Percentiles rank a stretch among this genome's conserved stretches.
Evolutionary conservation across 2,329 filamentous ascomycete genomes (phyloP).

Genomic region (Ophiostoma novo-ulmi): DNA sequence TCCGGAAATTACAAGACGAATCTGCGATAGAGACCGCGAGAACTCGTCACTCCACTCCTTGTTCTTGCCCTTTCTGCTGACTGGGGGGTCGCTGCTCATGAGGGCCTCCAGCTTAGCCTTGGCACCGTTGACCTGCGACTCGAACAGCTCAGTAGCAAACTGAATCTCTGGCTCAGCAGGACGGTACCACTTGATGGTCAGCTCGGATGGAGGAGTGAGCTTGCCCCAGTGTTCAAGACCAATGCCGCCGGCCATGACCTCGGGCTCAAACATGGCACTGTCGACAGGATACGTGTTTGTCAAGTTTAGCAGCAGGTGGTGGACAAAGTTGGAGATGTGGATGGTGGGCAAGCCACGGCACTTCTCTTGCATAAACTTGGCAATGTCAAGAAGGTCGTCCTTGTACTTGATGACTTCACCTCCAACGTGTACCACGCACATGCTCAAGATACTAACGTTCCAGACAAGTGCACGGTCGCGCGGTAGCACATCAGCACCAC

Average conservation of each 20-base stretch:
- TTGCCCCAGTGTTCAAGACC: conserved; percentile 80
- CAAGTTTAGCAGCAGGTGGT: conserved; percentile 89
- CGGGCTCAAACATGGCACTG: conserved; percentile 79
- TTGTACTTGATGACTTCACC: conserved; percentile 84
- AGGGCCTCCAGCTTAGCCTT: conserved; percentile 69
- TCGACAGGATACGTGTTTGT: conserved; percentile 93
- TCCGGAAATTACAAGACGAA: conserved; percentile 84
- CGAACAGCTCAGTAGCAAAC: conserved; percentile 85
- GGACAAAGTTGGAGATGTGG: conserved; percentile 95
- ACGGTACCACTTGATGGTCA: conserved; percentile 88
- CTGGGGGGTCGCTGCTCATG: conserved; percentile 73
- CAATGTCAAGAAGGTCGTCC: conserved; percentile 82
- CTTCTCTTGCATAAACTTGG: conserved; percentile 92
- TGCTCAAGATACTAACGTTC: conserved; percentile 95
- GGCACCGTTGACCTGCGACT: conserved; percentile 73
- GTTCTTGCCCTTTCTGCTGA: conserved; percentile 89
- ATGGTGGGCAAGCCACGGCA: conserved; percentile 92
- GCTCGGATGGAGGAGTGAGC: conserved; percentile 63
- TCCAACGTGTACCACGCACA: conserved; percentile 96
- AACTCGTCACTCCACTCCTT: conserved; percentile 99
- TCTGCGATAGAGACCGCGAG: conserved; percentile 77
- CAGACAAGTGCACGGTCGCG: conserved; percentile 89
- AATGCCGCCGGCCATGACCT: conserved; percentile 64
- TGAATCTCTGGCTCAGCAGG: conserved; percentile 73
- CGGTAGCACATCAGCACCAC: conserved; percentile 86